Base-by-base conservation (phyloP, 1,284 basidiomycete species). In the Pyrrhoderma noxium region DNA sequence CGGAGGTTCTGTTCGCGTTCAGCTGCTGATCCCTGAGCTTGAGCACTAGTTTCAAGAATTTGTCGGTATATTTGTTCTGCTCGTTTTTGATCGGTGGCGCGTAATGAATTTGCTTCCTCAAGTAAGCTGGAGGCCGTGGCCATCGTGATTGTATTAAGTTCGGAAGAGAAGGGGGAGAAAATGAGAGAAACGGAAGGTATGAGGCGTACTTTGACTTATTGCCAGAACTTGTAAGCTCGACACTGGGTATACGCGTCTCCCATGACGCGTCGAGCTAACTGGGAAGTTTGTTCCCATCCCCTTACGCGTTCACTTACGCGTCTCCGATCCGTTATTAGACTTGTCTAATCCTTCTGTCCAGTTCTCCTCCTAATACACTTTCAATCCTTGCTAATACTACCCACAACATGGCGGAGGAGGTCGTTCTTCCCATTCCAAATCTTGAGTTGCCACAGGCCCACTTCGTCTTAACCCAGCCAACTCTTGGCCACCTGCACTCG, bases 371-470 rank as follows among this genome's bases (percentile, higher is more conserved):
- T 18, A 8, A 38, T 16, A 27, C 18, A 43, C 23, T 52, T 44
- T 46, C 18, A 38, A 18, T 3, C 35, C 42, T 23, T 45, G 5
- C 25, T 9, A 22, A 7, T 16, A 34, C 25, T 27, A 21, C 18
- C 13, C 11, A 22, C 18, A 45, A 49, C 8, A 93, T 93, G 90
- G 77, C 88, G 47, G 89, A 93, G 69, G 91, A 94, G 59, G 72
- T 81, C 22, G 80, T 91, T 1, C 75, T 89, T 27, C 89, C 90
- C 0, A 87, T 89, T 58, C 93, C 93, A 11, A 93, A 95, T 64
- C 80, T 93, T 52, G 71, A 75, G 18, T 77, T 93, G 19, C 76
- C 90, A 1, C 87, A 93, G 62, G 77, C 85, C 61, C 72, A 86
- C 22, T 94, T 89, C 61, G 77, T 81, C 21, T 74, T 95, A 4